Percentiles rank a stretch among this genome's conserved stretches.
Conservation (phyloP, 176 grass and related monocot species). For the Dendrocalamus sinicus region DNA sequence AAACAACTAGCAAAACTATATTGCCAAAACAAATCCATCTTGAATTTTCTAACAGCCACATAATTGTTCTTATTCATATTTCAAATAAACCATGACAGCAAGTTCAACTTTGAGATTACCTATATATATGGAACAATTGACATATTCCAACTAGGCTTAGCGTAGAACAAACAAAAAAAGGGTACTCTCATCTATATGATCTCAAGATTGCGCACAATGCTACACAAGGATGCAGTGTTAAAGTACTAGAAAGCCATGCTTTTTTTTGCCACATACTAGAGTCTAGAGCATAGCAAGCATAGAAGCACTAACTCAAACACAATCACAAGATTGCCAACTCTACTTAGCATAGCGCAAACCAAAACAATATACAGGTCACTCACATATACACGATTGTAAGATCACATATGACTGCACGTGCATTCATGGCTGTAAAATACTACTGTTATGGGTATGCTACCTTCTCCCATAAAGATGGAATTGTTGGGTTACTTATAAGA, state of each 20-base stretch:
- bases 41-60: not conserved
- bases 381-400: not conserved
- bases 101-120: not conserved
- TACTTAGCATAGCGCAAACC: not conserved
- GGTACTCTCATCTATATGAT: slow-evolving; percentile 1
- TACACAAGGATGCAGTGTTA: not conserved
- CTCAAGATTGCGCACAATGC: not conserved
- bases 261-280: not conserved
- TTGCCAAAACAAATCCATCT: slow-evolving; percentile 10
- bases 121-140: not conserved
- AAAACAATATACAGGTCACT: not conserved
- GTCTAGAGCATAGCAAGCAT: not conserved
- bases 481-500: not conserved
- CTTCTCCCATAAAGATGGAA: not conserved
- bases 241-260: not conserved
- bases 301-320: not conserved
- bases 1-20: slow-evolving; percentile 15
- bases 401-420: slow-evolving; percentile 1
- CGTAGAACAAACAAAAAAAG: not conserved
- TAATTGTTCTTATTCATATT: not conserved
- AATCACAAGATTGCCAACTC: not conserved
- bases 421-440: slow-evolving; percentile 10
- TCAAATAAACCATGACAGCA: not conserved
- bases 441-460: not conserved
- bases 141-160: not conserved